These are phyloP conservation scores for Micromonas commoda DNA, from an alignment of 139 green algal genomes.

Conservation along the genomic window DNA sequence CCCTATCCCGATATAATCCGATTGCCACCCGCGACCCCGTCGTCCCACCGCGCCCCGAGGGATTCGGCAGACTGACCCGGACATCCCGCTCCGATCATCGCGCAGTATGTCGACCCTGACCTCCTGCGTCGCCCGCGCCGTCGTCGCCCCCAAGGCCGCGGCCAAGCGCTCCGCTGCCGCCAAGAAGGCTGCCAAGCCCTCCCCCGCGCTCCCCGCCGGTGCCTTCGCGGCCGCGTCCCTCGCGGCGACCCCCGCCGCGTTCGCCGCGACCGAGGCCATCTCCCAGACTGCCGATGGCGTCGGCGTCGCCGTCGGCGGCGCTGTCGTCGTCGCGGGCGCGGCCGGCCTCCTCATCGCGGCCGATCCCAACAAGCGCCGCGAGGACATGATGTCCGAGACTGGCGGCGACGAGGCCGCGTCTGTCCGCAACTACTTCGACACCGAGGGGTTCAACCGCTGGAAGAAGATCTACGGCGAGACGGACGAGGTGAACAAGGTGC, in stretches of 20 bases:
- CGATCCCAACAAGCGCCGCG: slow-evolving; percentile 71
- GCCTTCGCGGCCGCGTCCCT: neutral
- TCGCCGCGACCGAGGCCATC: slow-evolving; percentile 4
- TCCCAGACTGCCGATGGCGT: slow-evolving; percentile 15
- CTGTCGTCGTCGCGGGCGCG: slow-evolving; percentile 61
- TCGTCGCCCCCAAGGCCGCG: neutral
- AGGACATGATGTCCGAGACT: slow-evolving; percentile 62
- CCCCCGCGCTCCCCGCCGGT: neutral
- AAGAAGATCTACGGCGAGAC: slow-evolving; percentile 97
- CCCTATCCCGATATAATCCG: too few species aligned
- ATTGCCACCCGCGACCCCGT: too few species aligned
- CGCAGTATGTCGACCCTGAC: neutral
- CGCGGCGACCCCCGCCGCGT: neutral
- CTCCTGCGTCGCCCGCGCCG: neutral
- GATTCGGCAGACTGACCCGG: too few species aligned
- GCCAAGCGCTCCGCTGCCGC: too few species aligned
- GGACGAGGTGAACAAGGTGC: slow-evolving; percentile 96
- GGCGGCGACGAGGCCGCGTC: slow-evolving; percentile 85
- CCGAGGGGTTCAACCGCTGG: slow-evolving; percentile 86
- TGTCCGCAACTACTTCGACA: slow-evolving; percentile 95
- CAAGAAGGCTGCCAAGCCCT: neutral
- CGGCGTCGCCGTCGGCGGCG: slow-evolving; percentile 53
- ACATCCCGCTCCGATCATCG: neutral
- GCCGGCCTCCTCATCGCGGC: slow-evolving; percentile 60
- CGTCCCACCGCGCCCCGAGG: too few species aligned